Evolutionary conservation across 768 basidiomycete genomes (phyloP).

Genomic region (Lactarius trivialis): DNA sequence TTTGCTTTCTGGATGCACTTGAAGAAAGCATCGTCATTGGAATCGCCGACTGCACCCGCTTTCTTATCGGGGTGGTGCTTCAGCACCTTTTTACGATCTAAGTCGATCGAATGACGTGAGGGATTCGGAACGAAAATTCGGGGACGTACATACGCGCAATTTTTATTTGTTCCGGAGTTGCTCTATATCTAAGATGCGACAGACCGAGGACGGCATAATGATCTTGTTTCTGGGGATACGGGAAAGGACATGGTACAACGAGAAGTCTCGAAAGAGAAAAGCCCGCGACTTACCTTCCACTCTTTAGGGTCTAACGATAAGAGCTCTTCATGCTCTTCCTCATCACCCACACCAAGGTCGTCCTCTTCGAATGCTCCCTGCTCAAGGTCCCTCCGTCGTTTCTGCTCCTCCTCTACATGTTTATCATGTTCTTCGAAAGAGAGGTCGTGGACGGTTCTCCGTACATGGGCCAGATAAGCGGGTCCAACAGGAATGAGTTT

Average conservation of each 20-base stretch:
- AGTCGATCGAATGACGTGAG: background rate
- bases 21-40: slow-evolving; percentile 98
- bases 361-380: slow-evolving; percentile 52
- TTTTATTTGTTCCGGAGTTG: slow-evolving; percentile 89
- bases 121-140: background rate
- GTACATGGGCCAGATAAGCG: slow-evolving; percentile 79
- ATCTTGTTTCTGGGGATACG: slow-evolving; percentile 79
- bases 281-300: slow-evolving; percentile 72
- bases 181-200: slow-evolving; percentile 80
- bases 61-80: slow-evolving; percentile 98
- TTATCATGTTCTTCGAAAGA: slow-evolving; percentile 82
- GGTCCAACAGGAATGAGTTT: slow-evolving; percentile 79
- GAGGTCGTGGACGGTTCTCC: slow-evolving; percentile 63
- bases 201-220: slow-evolving; percentile 96
- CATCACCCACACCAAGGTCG: slow-evolving; percentile 90
- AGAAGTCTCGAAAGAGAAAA: background rate
- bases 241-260: background rate
- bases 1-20: slow-evolving; percentile 99
- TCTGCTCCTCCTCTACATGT: slow-evolving; percentile 47
- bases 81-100: slow-evolving; percentile 96
- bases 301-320: slow-evolving; percentile 88
- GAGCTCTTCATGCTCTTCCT: slow-evolving; percentile 68
- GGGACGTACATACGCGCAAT: slow-evolving; percentile 82
- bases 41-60: slow-evolving; percentile 60
- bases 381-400: slow-evolving; percentile 45